These are phyloP conservation scores for Melanogaster broomeanus DNA, from an alignment of 768 basidiomycete genomes.

Conservation along the genomic window DNA sequence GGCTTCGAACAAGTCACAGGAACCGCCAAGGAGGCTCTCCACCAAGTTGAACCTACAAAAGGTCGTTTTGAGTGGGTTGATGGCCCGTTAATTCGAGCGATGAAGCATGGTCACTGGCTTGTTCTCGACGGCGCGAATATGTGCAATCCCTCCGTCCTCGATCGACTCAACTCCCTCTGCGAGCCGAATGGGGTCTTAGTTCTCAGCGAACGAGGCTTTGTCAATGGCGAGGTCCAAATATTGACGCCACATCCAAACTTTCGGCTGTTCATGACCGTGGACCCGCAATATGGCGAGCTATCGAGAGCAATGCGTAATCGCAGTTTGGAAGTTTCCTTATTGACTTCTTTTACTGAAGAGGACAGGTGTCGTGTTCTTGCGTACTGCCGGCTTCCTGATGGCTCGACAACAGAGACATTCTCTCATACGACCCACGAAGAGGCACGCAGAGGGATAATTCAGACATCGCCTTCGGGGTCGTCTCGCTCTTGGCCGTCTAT, in stretches of 20 bases:
- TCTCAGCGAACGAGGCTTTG: slow-evolving; percentile 88
- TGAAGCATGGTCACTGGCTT: slow-evolving; percentile 88
- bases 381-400: slow-evolving; percentile 49
- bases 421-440: slow-evolving; percentile 21
- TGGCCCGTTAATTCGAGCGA: slow-evolving; percentile 84
- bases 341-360: slow-evolving; percentile 38
- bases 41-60: slow-evolving; percentile 25
- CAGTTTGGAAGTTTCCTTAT: slow-evolving; percentile 79
- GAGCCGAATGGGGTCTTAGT: slow-evolving; percentile 80
- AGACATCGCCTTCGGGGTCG: neutral
- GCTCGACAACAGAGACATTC: slow-evolving; percentile 2
- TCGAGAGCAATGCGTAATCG: slow-evolving; percentile 99
- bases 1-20: slow-evolving; percentile 82
- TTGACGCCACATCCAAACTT: slow-evolving; percentile 86
- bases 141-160: slow-evolving; percentile 93
- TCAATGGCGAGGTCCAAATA: slow-evolving; percentile 72
- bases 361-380: slow-evolving; percentile 50
- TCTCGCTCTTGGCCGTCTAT: slow-evolving; percentile 35
- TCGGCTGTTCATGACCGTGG: slow-evolving; percentile 91
- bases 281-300: slow-evolving; percentile 89
- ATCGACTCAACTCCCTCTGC: slow-evolving; percentile 95
- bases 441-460: slow-evolving; percentile 25
- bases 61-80: slow-evolving; percentile 94
- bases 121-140: slow-evolving; percentile 91
- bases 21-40: slow-evolving; percentile 42